Evolutionary conservation across 495 filamentous ascomycete genomes (phyloP).

Genomic region (Podospora didyma): DNA sequence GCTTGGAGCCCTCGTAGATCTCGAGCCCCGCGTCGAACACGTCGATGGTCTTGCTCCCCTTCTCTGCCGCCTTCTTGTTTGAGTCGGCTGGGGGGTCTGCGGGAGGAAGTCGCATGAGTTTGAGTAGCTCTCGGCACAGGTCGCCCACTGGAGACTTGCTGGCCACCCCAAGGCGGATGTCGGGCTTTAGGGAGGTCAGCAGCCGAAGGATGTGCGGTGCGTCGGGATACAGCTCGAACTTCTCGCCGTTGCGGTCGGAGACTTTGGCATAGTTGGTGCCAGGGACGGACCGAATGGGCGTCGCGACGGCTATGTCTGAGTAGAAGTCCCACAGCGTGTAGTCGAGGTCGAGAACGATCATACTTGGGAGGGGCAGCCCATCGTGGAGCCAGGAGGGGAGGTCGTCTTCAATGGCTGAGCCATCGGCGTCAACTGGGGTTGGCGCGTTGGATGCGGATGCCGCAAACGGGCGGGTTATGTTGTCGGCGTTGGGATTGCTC

Average conservation of each 20-base stretch:
- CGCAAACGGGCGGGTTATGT: neutral
- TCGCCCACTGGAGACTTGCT: conserved; percentile 81
- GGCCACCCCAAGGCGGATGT: conserved; percentile 69
- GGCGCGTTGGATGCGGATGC: neutral
- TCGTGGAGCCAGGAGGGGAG: conserved; percentile 53
- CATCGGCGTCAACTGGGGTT: neutral
- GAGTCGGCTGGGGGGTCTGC: neutral
- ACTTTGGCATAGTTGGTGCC: conserved; percentile 49
- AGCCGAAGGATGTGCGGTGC: conserved; percentile 68
- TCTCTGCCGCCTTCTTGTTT: conserved; percentile 11
- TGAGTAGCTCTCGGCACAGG: conserved; percentile 75
- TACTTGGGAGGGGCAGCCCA: conserved; percentile 72
- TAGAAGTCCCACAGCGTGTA: conserved; percentile 98
- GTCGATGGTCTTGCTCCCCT: conserved; percentile 57
- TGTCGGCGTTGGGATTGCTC: neutral
- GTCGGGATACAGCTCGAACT: conserved; percentile 76
- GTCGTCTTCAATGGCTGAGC: too few relatives aligned
- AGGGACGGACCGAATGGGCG: conserved; percentile 63
- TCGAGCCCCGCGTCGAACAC: conserved; percentile 78
- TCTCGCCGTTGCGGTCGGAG: conserved; percentile 65
- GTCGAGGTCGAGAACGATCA: conserved; percentile 92
- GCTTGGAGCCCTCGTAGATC: conserved; percentile 87
- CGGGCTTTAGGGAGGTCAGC: conserved; percentile 33
- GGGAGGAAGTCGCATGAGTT: conserved; percentile 60
- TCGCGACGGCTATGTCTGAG: conserved; percentile 86